Base-by-base conservation (phyloP, 176 grass and related monocot species). In the Tillandsia fasciculata region DNA sequence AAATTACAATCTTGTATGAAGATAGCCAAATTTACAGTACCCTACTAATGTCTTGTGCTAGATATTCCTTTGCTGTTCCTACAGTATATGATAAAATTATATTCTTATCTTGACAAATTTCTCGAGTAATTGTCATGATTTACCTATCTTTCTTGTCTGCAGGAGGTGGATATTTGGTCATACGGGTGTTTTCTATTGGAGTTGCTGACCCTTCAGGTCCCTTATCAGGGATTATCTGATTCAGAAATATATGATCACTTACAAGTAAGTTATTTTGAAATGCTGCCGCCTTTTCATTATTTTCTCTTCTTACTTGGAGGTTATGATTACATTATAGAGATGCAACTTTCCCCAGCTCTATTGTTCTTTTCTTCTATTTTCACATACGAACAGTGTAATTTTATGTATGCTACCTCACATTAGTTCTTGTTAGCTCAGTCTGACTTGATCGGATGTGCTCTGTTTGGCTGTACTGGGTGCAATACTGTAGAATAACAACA, bases 81-180 rank as follows among this genome's bases (percentile, higher is more conserved):
- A 42, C 33, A 42, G 33, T 42, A 42, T 42, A 42, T 42, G 33
- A 42, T 42, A 42, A 42, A 42, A 42, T 42, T 6, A 42, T 42
- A 42, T 42, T 7, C 5, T 42, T 42, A 24, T 42, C 7, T 42
- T 6, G 33, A 42, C 33, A 42, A 42, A 42, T 42, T 42, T 42
- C 5, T 42, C 3, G 33, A 17, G 53, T 57, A 57, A 12, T 57
- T 57, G 7, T n/a, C 13, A 57, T 17, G 13, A 57, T 57, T 57
- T 57, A 1, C 3, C 56, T 18, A 61, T 23, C 17, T 22, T 61
- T n/a, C 56, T 61, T 61, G 4, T 61, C 75, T 79, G 70, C 83
- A 99, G 94, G 89, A 99, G 78, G 87, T 90, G 42, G 94, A 99
- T 88, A 83, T 99, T 27, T 99, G 94, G 94, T 93, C 94, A 56